Base-by-base conservation (phyloP, 2,329 filamentous ascomycete genomes). In the Cytospora chrysosperma region DNA sequence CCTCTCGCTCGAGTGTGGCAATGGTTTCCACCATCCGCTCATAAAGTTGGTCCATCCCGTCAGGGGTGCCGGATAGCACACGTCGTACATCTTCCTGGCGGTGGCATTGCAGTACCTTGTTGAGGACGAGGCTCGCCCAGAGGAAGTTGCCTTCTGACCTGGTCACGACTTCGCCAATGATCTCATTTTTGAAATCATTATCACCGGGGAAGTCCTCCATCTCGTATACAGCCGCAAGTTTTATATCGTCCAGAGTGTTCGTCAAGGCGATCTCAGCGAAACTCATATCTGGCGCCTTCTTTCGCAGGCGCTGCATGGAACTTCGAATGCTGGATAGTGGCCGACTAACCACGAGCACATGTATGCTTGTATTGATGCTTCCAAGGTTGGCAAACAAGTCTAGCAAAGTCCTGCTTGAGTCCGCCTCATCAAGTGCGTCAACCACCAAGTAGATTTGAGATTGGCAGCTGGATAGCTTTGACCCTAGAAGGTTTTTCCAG, bases 121-220 rank as follows among this genome's bases (percentile, higher is more conserved):
- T 64, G 2, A 65, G 51, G 0, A 69, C 67, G 1, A 70, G 66
- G 19, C 60, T 63, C 1, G 64, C 65, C 69, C 68, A 69, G 10
- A 69, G 61, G 49, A 69, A 70, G 47, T 69, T 70, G 4, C 67
- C 66, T 9, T 70, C 61, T 0, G 68, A 67, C n/a, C 66, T 65
- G 4, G 40, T 51, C 1, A 55, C 50, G 8, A 69, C 60, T 24
- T 67, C 57, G 3, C 63, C 26, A 51, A 63, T 56, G 12, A 54
- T 54, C 21, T 58, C 40, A 15, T 50, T 40, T 40, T 67, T 69
- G 52, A 69, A 68, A 12, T 63, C 56, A 15, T 68, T 65, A 9
- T 59, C 57, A 0, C 63, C 61, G 6, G 61, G 54, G 5, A 69
- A 57, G 27, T 65, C 65, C 2, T 67, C 62, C 21, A 69, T 66